Base-by-base conservation (phyloP, 306 rosid species). In the Gillenia trifoliata region DNA sequence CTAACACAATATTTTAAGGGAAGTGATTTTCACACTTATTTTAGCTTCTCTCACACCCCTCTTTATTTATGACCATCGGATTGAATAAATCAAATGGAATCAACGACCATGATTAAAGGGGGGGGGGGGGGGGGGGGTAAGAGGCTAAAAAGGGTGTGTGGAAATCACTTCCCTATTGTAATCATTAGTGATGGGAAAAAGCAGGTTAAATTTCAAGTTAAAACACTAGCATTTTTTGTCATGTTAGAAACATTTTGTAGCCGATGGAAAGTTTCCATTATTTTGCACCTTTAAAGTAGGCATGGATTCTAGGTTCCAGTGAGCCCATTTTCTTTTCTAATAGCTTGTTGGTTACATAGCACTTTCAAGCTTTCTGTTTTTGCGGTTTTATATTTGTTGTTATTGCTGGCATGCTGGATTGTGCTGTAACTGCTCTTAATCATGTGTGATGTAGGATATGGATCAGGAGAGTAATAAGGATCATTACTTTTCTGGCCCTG, bases 401-500 rank as follows among this genome's bases (percentile, higher is more conserved):
- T 83, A 75, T 56, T 66, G 40, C 61, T 59, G 26, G 17, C 38
- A 4, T 60, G 31, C 66, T 75, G 41, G 45, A 41, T 54, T 54
- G 33, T 47, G 25, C 40, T 59, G 4, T 59, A 38, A 41, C 25
- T 36, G 73, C 36, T 68, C 47, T 6, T 69, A 22, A 60, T 60
- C 7, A 66, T 40, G 1, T 73, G 4, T 71, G 25, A 0, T 73
- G 41, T 69, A 95, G 99, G 96, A 84, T 66, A 64, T 62, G 8
- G 93, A 85, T 79, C 79, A 78, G 47, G 93, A 88, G 52, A 77
- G 87, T 71, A 84, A 77, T 70, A 83, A 86, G 71, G 93, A 92
- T 66, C 73, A 57, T 79, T 88, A 90, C 79, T 90, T 85, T 84
- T 95, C 85, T 73, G 93, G 80, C 45, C 79, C 96, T 73, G 98